Evolutionary conservation across 148 eudicot species (phyloP).

Genomic region (Polygonum maritimum): DNA sequence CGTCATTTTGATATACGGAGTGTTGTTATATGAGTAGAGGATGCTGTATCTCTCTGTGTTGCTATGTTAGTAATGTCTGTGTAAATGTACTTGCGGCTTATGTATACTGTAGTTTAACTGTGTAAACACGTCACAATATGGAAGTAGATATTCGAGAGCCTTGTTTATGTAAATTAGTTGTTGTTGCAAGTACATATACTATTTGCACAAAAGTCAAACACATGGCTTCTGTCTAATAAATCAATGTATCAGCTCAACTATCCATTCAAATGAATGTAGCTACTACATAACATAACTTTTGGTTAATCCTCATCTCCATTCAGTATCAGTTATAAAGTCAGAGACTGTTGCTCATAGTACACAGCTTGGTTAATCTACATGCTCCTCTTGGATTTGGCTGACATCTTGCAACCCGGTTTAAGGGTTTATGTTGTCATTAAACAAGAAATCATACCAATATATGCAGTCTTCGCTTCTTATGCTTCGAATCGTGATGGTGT

Average conservation of each 20-base stretch:
- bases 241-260: not conserved
- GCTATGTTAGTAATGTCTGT: not conserved
- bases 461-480: constrained; percentile 20
- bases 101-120: not conserved
- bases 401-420: constrained; percentile 20
- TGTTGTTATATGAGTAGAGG: not conserved
- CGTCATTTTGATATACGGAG: not conserved
- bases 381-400: constrained; percentile 20
- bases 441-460: constrained; percentile 21
- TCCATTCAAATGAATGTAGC: not conserved
- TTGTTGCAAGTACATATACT: not conserved
- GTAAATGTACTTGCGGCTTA: not conserved
- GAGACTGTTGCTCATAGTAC: not conserved
- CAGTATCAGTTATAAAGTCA: not conserved
- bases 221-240: not conserved
- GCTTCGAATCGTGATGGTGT: constrained; percentile 16
- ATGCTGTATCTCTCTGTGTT: not conserved
- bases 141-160: not conserved
- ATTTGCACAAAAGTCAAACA: not conserved
- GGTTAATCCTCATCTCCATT: not conserved
- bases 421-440: constrained; percentile 29
- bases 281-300: not conserved
- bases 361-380: constrained; percentile 9
- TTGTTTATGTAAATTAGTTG: not conserved
- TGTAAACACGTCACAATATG: not conserved